phyloP scores from a whole-genome alignment of 208 protist genomes.

The Trypanosomatidae sp. region DNA sequence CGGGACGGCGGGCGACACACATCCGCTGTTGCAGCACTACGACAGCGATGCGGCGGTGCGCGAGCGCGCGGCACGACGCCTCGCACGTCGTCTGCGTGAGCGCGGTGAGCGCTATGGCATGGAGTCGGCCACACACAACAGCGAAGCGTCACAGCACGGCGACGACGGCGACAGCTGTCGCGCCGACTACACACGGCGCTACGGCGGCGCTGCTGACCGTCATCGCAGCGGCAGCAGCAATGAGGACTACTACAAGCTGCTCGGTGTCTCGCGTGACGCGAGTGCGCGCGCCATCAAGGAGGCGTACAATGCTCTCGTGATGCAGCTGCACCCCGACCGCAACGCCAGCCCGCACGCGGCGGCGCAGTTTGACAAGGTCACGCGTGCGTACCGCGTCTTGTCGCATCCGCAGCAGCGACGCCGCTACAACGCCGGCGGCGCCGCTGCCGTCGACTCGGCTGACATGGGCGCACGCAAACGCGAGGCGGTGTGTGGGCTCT shows the following conservation, averaged over 20 bases:
- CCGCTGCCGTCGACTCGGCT: constrained; percentile 85
- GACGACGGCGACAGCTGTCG: constrained; percentile 3
- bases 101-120: no score
- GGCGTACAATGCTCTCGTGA: constrained; percentile 74
- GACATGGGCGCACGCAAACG: constrained; percentile 66
- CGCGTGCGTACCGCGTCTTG: constrained; percentile 96
- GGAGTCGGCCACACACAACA: no score
- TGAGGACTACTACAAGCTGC: constrained; percentile 61
- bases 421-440: constrained; percentile 96
- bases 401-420: constrained; percentile 89
- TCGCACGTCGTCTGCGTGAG: constrained; percentile 11
- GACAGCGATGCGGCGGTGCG: constrained; percentile 11
- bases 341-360: constrained; percentile 68
- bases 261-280: constrained; percentile 47
- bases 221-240: no score
- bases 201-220: no score
- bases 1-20: constrained; percentile 5
- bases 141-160: constrained; percentile 10
- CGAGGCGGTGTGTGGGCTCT: constrained; percentile 51
- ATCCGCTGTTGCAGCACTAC: constrained; percentile 22
- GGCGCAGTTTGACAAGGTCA: constrained; percentile 85
- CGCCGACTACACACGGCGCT: no score
- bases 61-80: constrained; percentile 25
- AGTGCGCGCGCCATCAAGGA: constrained; percentile 68
- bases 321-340: constrained; percentile 86